Percentiles rank a stretch among this genome's conserved stretches.
Evolutionary conservation across 495 filamentous ascomycete species (phyloP).

Genomic region (Talaromyces adpressus): DNA sequence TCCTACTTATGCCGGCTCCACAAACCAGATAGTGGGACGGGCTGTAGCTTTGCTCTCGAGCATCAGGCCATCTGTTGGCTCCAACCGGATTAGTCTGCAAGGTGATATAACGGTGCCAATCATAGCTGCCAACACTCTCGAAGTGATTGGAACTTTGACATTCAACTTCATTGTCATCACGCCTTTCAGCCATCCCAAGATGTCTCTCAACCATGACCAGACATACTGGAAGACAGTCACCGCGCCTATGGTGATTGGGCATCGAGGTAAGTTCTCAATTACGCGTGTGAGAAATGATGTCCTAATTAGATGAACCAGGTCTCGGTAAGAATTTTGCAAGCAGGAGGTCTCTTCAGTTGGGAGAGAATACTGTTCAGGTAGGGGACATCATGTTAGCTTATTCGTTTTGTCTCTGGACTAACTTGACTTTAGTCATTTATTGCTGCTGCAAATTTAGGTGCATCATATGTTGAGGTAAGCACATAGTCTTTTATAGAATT

Average conservation of each 20-base stretch:
- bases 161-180: conserved; percentile 97
- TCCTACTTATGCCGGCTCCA: conserved; percentile 90
- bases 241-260: conserved; percentile 86
- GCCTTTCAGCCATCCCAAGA: conserved; percentile 87
- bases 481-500: background rate
- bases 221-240: conserved; percentile 92
- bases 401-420: conserved; percentile 7
- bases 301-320: conserved; percentile 29
- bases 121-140: conserved; percentile 68
- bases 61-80: conserved; percentile 72
- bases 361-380: conserved; percentile 33
- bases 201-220: conserved; percentile 79
- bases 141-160: conserved; percentile 88
- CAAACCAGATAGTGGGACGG: conserved; percentile 82
- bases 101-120: conserved; percentile 93
- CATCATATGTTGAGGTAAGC: conserved; percentile 75
- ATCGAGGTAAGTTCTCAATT: conserved; percentile 48
- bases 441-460: conserved; percentile 87
- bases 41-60: conserved; percentile 84
- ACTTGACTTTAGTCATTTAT: conserved; percentile 66
- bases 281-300: background rate
- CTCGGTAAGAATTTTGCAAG: conserved; percentile 84
- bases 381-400: background rate
- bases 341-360: conserved; percentile 80
- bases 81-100: conserved; percentile 76